These are phyloP conservation scores for Maudiozyma serrabonitensis DNA, from an alignment of 805 yeast species.

Conservation along the genomic window DNA sequence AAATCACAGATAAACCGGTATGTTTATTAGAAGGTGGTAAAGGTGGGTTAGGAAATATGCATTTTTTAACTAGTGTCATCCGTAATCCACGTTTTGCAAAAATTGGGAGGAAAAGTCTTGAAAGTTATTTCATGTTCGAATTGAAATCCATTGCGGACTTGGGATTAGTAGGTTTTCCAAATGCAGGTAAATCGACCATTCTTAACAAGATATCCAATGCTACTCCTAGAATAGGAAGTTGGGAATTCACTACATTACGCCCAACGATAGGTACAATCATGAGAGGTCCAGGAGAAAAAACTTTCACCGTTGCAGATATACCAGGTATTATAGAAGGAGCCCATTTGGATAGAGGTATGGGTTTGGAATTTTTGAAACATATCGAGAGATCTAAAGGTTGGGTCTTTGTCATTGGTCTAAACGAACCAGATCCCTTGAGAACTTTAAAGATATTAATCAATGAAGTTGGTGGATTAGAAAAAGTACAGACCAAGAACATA, in stretches of 20 bases:
- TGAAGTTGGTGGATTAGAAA: constrained; percentile 58
- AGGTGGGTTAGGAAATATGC: constrained; percentile 97
- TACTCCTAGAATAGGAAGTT: constrained; percentile 84
- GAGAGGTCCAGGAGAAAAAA: constrained; percentile 45
- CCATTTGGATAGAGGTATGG: constrained; percentile 77
- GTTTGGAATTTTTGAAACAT: constrained; percentile 84
- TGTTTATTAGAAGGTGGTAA: constrained; percentile 72
- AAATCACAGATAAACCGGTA: constrained; percentile 55
- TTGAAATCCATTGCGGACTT: constrained; percentile 83
- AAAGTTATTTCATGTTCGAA: constrained; percentile 65
- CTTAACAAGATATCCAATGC: constrained; percentile 83
- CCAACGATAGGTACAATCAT: constrained; percentile 88
- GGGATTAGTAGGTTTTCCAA: constrained; percentile 91
- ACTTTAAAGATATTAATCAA: constrained; percentile 54
- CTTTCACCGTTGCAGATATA: constrained; percentile 91
- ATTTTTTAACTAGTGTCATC: constrained; percentile 71
- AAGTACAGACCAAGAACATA: constrained; percentile 51
- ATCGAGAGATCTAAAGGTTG: constrained; percentile 86
- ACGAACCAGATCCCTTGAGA: constrained; percentile 49
- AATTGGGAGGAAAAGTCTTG: constrained; percentile 61
- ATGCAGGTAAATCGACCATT: constrained; percentile 91
- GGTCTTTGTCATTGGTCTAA: constrained; percentile 78
- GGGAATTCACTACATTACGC: constrained; percentile 91
- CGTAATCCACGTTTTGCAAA: constrained; percentile 88
- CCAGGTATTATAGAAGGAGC: constrained; percentile 95